Evolutionary conservation across 805 yeast genomes (phyloP).

Genomic region (Candida railenensis): DNA sequence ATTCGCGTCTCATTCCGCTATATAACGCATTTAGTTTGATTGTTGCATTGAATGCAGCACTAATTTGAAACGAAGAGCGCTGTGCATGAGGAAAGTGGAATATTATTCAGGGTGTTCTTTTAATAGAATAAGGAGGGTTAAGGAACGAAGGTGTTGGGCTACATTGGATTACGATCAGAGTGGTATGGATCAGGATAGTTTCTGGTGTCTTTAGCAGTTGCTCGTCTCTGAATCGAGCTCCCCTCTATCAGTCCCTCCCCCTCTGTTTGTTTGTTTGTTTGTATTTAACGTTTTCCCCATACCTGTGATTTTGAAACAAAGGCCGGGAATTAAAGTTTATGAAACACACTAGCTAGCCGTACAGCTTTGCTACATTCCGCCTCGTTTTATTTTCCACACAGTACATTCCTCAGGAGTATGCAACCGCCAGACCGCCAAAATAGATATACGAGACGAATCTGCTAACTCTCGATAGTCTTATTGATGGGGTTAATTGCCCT

Average conservation of each 20-base stretch:
- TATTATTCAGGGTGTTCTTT: neutral
- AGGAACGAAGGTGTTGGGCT: neutral
- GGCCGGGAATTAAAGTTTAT: neutral
- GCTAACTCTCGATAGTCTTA: no score
- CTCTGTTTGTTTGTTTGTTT: neutral
- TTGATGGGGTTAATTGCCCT: no score
- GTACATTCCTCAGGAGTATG: no score
- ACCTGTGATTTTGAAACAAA: neutral
- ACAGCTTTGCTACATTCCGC: neutral
- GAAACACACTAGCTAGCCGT: neutral
- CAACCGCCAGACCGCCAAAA: no score
- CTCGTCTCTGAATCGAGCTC: no score
- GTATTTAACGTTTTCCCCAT: neutral
- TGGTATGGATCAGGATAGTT: no score
- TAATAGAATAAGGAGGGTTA: neutral
- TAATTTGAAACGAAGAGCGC: no score
- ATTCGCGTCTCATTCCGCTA: slow-evolving; percentile 2
- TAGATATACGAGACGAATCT: no score
- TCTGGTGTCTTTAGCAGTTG: no score
- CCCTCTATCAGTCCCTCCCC: no score
- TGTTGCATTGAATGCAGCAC: neutral
- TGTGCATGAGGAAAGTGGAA: no score
- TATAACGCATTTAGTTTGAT: neutral
- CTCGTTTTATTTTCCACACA: neutral
- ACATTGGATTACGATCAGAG: neutral